A percentile compares a stretch with the other conserved stretches of the same genome.
Evolutionary conservation across 2,329 filamentous ascomycete species (phyloP).

Genomic region (Penicillium nordicum): DNA sequence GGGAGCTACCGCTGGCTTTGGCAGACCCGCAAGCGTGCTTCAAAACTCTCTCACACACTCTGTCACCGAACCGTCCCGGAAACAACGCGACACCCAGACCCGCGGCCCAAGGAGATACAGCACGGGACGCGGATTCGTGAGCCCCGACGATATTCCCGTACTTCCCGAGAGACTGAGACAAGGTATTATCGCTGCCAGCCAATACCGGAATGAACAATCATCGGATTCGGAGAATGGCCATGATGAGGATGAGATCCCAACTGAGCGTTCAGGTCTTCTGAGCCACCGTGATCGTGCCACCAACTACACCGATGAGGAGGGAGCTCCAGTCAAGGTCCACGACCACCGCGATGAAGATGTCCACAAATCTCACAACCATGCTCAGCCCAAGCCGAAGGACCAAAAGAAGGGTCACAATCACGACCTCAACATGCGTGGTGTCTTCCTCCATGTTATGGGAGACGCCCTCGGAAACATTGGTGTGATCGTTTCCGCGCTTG

Average conservation of each 20-base stretch:
- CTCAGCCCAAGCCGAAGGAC: conserved; percentile 61
- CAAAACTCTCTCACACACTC: conserved; percentile 29
- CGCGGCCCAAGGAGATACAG: conserved; percentile 36
- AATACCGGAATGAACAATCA: conserved; percentile 54
- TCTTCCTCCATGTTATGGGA: conserved; percentile 61
- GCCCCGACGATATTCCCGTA: conserved; percentile 70
- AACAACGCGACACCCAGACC: conserved; percentile 28
- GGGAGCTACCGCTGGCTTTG: background rate
- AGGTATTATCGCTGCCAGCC: conserved; percentile 83
- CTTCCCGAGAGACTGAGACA: conserved; percentile 88
- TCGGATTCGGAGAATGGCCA: conserved; percentile 57
- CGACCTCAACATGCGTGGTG: conserved; percentile 86
- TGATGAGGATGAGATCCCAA: conserved; percentile 49
- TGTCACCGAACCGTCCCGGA: conserved; percentile 29
- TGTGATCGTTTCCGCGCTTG: conserved; percentile 62
- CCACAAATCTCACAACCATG: conserved; percentile 75
- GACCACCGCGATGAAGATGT: conserved; percentile 32
- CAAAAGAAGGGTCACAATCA: conserved; percentile 51
- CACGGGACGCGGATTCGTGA: conserved; percentile 51
- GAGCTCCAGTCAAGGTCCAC: conserved; percentile 12
- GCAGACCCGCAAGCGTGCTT: conserved; percentile 20
- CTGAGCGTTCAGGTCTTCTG: conserved; percentile 41
- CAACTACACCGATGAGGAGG: conserved; percentile 34
- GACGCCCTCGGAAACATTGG: conserved; percentile 49
- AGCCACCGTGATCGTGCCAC: conserved; percentile 42